Evolutionary conservation across 441 rosid species (phyloP).

Genomic region (Pelargonium myrrhifolium): DNA sequence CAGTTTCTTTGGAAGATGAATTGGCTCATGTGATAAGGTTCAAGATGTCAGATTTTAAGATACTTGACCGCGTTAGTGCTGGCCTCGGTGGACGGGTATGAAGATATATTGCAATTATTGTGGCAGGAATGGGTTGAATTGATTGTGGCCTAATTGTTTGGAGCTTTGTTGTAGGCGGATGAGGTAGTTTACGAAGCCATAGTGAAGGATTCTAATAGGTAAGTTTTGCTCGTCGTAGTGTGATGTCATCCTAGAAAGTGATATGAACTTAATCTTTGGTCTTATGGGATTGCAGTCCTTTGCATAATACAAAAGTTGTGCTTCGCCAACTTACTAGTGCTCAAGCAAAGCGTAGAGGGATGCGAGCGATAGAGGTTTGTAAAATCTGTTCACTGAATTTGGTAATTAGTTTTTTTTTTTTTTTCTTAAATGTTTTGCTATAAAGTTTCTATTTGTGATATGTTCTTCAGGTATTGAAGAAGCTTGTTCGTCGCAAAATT

Average conservation of each 20-base stretch:
- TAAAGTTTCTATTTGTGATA: constrained; percentile 9
- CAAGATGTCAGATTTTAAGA: constrained; percentile 63
- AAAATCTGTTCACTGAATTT: not conserved
- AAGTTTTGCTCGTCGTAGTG: constrained; percentile 22
- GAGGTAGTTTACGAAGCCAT: constrained; percentile 81
- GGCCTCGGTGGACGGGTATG: constrained; percentile 90
- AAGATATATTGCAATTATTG: not conserved
- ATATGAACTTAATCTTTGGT: constrained; percentile 23
- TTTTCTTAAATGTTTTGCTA: not conserved
- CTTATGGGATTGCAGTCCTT: constrained; percentile 57
- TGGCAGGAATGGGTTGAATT: not conserved
- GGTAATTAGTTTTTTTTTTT: not conserved
- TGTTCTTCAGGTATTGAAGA: constrained; percentile 65
- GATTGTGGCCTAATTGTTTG: constrained; percentile 6
- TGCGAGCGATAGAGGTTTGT: constrained; percentile 79
- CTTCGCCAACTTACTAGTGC: constrained; percentile 59
- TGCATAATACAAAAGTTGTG: constrained; percentile 72
- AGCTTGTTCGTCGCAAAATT: constrained; percentile 65
- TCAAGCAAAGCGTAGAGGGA: constrained; percentile 83
- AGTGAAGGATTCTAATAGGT: constrained; percentile 67
- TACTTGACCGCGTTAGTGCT: constrained; percentile 67
- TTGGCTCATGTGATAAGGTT: constrained; percentile 59
- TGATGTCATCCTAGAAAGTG: constrained; percentile 1
- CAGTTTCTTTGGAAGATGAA: constrained; percentile 36
- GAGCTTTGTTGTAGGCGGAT: constrained; percentile 48